A percentile compares a stretch with the other conserved stretches of the same genome.
Evolutionary conservation across 129 eudicot species (phyloP).

Genomic region (Flaveria sonorensis): DNA sequence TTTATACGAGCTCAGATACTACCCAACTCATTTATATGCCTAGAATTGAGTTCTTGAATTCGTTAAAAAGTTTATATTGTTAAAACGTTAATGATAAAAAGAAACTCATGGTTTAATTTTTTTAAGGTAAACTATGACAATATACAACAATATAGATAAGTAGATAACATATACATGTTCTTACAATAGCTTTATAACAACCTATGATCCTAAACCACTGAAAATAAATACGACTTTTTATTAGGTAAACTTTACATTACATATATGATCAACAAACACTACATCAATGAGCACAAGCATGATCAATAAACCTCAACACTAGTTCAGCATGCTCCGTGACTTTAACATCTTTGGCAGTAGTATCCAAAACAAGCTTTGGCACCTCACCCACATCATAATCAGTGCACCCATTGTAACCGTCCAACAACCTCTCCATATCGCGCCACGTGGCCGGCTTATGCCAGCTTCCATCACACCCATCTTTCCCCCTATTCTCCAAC

Average conservation of each 20-base stretch:
- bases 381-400: slow-evolving; percentile 65
- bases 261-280: not conserved
- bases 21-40: no score
- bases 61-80: no score
- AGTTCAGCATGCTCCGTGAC: slow-evolving; percentile 33
- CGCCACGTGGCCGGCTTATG: slow-evolving; percentile 69
- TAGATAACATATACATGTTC: no score
- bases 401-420: slow-evolving; percentile 53
- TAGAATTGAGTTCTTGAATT: no score
- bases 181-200: no score
- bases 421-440: slow-evolving; percentile 68
- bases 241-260: not conserved
- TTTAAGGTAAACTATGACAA: no score
- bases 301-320: slow-evolving; percentile 46
- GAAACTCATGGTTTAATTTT: no score
- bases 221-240: not conserved
- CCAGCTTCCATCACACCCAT: slow-evolving; percentile 50
- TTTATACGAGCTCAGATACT: no score
- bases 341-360: slow-evolving; percentile 41
- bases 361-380: slow-evolving; percentile 58
- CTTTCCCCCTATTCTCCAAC: slow-evolving; percentile 50
- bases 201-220: no score
- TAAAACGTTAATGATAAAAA: no score
- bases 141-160: no score
- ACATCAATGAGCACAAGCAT: not conserved